These are phyloP conservation scores for Cladophialophora psammophila DNA, from an alignment of 2,329 filamentous ascomycete genomes.

Conservation along the genomic window DNA sequence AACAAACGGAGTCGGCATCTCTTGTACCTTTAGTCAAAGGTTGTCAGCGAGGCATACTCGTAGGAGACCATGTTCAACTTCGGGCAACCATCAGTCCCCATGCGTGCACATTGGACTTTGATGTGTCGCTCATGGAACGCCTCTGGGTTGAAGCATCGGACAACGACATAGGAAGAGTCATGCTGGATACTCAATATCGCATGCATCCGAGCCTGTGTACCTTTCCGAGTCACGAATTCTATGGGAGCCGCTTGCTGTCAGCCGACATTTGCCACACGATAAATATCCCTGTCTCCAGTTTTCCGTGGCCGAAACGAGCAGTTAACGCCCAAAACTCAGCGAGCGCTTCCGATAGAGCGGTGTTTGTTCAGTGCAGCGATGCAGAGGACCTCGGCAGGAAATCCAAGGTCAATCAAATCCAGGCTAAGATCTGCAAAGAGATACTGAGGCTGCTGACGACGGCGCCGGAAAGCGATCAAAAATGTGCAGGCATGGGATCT, in stretches of 20 bases:
- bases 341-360: slow-evolving; percentile 1
- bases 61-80: slow-evolving; percentile 58
- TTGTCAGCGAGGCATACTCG: slow-evolving; percentile 50
- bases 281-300: background rate
- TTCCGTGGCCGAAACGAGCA: slow-evolving; percentile 12
- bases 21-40: slow-evolving; percentile 47
- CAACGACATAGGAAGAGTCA: slow-evolving; percentile 43
- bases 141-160: slow-evolving; percentile 43
- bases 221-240: slow-evolving; percentile 54
- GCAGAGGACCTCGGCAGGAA: slow-evolving; percentile 49
- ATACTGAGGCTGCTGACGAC: slow-evolving; percentile 44
- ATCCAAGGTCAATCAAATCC: slow-evolving; percentile 52
- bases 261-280: slow-evolving; percentile 31
- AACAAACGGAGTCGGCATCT: slow-evolving; percentile 54
- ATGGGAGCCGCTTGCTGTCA: slow-evolving; percentile 48
- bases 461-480: slow-evolving; percentile 32
- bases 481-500: background rate
- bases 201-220: slow-evolving; percentile 52
- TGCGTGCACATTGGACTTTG: slow-evolving; percentile 47
- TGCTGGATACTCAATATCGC: slow-evolving; percentile 56
- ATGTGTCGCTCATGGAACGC: slow-evolving; percentile 55
- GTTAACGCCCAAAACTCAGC: background rate
- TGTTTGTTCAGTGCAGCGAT: slow-evolving; percentile 49
- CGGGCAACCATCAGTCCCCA: slow-evolving; percentile 53
- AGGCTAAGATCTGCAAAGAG: slow-evolving; percentile 47